Percentiles rank a stretch among this genome's conserved stretches.
Evolutionary conservation across 257 asterid genomes (phyloP).

Genomic region (Cruciata laevipes): DNA sequence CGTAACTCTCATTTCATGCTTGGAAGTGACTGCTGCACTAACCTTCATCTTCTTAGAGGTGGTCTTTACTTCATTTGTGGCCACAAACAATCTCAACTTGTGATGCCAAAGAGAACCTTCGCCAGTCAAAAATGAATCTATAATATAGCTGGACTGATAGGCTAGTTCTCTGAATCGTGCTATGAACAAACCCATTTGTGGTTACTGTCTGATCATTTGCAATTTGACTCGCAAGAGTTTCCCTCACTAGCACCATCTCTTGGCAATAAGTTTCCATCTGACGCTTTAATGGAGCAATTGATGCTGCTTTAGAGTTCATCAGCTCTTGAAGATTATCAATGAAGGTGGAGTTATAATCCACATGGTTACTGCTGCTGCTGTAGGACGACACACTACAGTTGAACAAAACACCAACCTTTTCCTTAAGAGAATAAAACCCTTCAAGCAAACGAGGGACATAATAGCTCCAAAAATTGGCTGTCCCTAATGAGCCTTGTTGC

Average conservation of each 20-base stretch:
- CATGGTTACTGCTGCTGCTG: too few relatives aligned
- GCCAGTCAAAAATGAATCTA: not conserved
- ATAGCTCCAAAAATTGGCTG: not conserved
- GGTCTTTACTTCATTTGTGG: not conserved
- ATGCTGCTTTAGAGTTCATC: not conserved
- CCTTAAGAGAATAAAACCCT: not conserved
- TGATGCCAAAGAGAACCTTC: not conserved
- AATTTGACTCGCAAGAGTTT: not conserved
- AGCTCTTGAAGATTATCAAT: not conserved
- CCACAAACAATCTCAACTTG: slow-evolving; percentile 1
- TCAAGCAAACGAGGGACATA: slow-evolving; percentile 3
- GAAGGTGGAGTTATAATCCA: not conserved
- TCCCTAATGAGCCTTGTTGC: not conserved
- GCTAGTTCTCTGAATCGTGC: not conserved
- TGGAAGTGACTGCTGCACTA: not conserved
- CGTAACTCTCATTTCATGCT: not conserved
- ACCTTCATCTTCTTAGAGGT: not conserved
- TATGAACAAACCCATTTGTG: not conserved
- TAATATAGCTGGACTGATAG: not conserved
- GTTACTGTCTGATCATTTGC: not conserved
- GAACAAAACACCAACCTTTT: not conserved
- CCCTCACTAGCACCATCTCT: not conserved
- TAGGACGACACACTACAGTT: not conserved
- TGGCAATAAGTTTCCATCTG: not conserved
- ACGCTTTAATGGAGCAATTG: not conserved